Base-by-base conservation (phyloP, 495 filamentous ascomycete genomes). In the Bacidia rubella region DNA sequence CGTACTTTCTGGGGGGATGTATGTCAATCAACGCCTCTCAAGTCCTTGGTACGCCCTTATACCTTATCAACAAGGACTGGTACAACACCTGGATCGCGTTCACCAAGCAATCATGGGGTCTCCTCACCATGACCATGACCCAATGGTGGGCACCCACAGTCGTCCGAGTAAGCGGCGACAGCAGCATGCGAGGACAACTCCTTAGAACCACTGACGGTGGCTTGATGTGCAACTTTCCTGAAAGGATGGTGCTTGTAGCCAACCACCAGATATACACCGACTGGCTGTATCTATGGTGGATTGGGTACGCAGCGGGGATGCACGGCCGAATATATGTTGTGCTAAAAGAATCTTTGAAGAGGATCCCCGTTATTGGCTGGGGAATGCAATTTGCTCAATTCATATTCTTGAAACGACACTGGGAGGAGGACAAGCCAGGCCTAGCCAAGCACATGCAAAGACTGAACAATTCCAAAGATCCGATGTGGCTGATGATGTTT, bases 231-330 rank as follows among this genome's bases (percentile, higher is more conserved):
- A 65, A 75, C 54, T 90, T 92, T 54, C 84, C 86, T 1, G 81
- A 87, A 63, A 73, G 86, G 43, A 68, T 89, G 66, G 70, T 92
- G 45, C 69, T 92, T 64, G 87, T 90, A 52, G 82, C 87, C 19
- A 92, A 92, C 63, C 86, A 92, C 63, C 85, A 90, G 74, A 76
- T 92, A 47, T 92, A 92, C 59, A 87, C 86, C 4, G 86, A 92
- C 66, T 92, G 86, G 86, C 65, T 90, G 11, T 92, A 92, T 62
- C 71, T 92, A 11, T 92, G 86, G 86, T 92, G 86, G 85, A 77
- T 84, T 17, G 81, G 81, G 21, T 92, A 90, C 57, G 81, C 86
- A 22, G 75, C 80, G 22, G 66, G 71, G 40, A 82, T 84, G 74
- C 85, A 89, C 54, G 87, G 87, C n/a, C 82, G 85, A 51, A 68